phyloP scores from a whole-genome alignment of 805 yeast genomes.

The Cyberlindnera galapagoensis region DNA sequence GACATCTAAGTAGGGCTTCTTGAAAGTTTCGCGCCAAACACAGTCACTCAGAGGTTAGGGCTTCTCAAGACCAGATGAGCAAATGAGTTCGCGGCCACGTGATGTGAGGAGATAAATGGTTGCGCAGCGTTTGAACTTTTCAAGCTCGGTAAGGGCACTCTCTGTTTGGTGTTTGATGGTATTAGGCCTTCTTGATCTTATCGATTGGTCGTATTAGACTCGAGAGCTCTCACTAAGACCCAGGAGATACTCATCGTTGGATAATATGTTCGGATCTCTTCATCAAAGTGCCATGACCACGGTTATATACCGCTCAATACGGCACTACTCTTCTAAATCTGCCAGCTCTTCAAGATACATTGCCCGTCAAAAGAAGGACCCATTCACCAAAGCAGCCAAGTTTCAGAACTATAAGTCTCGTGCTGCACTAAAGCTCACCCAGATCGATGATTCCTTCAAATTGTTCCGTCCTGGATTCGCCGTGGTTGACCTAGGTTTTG shows the following conservation, averaged over 20 bases:
- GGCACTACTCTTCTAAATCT: constrained; percentile 25
- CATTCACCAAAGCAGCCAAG: constrained; percentile 61
- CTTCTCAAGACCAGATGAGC: not conserved
- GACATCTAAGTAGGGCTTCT: constrained; percentile 3
- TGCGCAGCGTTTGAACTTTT: too few species aligned
- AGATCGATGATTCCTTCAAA: constrained; percentile 58
- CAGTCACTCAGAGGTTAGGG: too few species aligned
- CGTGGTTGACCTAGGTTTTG: constrained; percentile 85
- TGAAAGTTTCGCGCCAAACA: not conserved
- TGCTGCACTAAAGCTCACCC: constrained; percentile 85
- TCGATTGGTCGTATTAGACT: too few species aligned
- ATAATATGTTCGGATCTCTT: too few species aligned
- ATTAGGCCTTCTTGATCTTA: too few species aligned
- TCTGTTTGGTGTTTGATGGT: too few species aligned
- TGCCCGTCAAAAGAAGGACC: constrained; percentile 60
- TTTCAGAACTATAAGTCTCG: constrained; percentile 61
- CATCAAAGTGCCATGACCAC: constrained; percentile 1
- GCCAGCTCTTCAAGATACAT: constrained; percentile 70
- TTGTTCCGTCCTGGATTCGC: constrained; percentile 50
- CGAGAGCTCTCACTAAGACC: too few species aligned
- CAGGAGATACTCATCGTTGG: too few species aligned
- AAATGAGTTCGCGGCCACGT: not conserved
- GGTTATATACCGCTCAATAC: constrained; percentile 4
- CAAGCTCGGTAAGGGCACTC: too few species aligned
- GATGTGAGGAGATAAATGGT: not conserved